phyloP scores from a whole-genome alignment of 2,329 filamentous ascomycete species.

The Aspergillus felis region DNA sequence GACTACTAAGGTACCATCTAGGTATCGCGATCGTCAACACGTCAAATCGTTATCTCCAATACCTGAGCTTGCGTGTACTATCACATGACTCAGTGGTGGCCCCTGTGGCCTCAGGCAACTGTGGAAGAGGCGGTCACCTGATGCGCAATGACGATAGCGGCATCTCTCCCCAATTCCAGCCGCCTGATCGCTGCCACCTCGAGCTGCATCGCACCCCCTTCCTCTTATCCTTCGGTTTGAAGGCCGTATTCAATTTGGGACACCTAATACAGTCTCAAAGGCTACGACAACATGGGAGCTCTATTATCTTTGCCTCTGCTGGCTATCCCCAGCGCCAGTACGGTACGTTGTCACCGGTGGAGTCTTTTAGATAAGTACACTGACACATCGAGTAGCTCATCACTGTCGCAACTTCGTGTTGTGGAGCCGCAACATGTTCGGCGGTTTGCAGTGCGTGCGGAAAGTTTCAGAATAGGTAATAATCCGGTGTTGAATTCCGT shows the following conservation, averaged over 20 bases:
- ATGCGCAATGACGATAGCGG: not conserved
- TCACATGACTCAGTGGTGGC: not conserved
- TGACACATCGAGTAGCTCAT: conserved; percentile 53
- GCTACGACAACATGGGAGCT: conserved; percentile 68
- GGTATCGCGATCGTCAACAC: not conserved
- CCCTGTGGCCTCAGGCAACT: not conserved
- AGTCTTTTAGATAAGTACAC: conserved; percentile 7
- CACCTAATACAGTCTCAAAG: not conserved
- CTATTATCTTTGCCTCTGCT: conserved; percentile 84
- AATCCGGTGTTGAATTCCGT: conserved; percentile 11
- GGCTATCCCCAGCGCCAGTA: conserved; percentile 78
- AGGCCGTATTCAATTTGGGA: not conserved
- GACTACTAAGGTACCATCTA: too few species aligned
- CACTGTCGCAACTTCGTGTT: conserved; percentile 83
- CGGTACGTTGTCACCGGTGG: conserved; percentile 56
- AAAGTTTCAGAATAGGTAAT: conserved; percentile 90
- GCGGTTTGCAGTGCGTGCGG: conserved; percentile 94
- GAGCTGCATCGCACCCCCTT: not conserved
- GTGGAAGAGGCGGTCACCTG: not conserved
- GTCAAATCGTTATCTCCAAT: not conserved
- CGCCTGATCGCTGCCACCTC: not conserved
- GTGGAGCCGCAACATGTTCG: conserved; percentile 92
- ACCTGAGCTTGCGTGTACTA: not conserved
- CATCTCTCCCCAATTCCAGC: conserved; percentile 10
- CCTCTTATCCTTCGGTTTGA: not conserved